Evolutionary conservation across 441 rosid genomes (phyloP), one percentile per base, ranked within the genome.

Genomic region (Populus hybrid): DNA sequence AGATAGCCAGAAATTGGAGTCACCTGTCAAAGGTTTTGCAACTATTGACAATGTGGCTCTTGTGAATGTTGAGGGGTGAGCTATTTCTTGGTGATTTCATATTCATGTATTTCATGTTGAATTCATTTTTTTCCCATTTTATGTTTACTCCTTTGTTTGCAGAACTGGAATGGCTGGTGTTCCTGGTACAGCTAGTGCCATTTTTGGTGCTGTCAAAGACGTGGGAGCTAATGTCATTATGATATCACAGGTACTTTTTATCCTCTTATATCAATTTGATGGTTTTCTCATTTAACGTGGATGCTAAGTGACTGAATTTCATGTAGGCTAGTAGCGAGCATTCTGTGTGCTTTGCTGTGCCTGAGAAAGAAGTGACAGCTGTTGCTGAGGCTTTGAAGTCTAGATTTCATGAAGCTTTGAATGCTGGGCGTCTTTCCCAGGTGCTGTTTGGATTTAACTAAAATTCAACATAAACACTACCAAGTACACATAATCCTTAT

Each of bases 101-200:
- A 21, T 76, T 69, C 23, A 46, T 80, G 8, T 3, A 46, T 57
- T 30, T 67, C 54, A 67, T 65, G 59, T 61, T 82, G 73, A 50
- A 59, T 74, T 36, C 20, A 38, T 35, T 67, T 23, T 64, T 64
- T 74, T 3, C 14, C 63, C 61, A 46, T 28, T 74, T 68, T 50
- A 77, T 40, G 80, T 34, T 26, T 2, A 8, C 75, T 78, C 67
- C 69, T 76, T 36, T 77, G 77, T 64, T 78, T 78, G 77, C 78
- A 96, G 99, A 84, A 92, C 99, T 82, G 98, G 99, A 85, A 92
- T 95, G 99, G 99, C 97, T 87, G 99, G 99, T 80, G 95, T 96
- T 88, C 99, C 99, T 54, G 98, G 99, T 80, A 95, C 99, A 65
- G 93, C 98, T 77, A 90, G 90, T 84, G 91, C 89, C 77, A 96